Evolutionary conservation across 1,284 basidiomycete species (phyloP).

Genomic region (Gymnopus androsaceus): DNA sequence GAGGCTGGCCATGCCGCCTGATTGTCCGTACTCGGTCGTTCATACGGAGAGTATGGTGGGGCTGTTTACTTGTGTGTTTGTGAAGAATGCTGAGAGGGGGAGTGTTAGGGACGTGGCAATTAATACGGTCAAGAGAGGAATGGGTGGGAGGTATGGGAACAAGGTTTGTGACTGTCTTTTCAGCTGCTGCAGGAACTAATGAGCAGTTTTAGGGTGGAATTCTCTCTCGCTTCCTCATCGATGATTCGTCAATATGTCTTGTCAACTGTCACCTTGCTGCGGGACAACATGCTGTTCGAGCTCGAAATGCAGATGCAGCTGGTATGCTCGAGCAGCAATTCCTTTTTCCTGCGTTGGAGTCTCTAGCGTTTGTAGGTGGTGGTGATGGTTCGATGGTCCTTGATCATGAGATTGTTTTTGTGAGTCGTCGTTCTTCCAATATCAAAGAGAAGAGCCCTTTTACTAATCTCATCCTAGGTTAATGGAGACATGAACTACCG

Average conservation of each 20-base stretch:
- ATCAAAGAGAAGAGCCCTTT: neutral
- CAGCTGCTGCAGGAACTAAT: neutral
- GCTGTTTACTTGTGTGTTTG: slow-evolving; percentile 86
- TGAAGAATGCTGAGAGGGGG: slow-evolving; percentile 64
- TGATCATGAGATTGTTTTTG: slow-evolving; percentile 93
- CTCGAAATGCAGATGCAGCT: slow-evolving; percentile 85
- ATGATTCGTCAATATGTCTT: slow-evolving; percentile 91
- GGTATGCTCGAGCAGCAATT: slow-evolving; percentile 83
- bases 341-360: slow-evolving; percentile 60
- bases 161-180: slow-evolving; percentile 60
- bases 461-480: slow-evolving; percentile 41
- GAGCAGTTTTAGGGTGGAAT: slow-evolving; percentile 78
- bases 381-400: slow-evolving; percentile 94
- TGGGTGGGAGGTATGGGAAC: slow-evolving; percentile 93
- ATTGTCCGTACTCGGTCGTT: slow-evolving; percentile 74
- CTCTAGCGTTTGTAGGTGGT: slow-evolving; percentile 80
- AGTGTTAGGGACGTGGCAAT: slow-evolving; percentile 73
- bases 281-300: slow-evolving; percentile 81
- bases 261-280: slow-evolving; percentile 97
- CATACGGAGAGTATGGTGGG: slow-evolving; percentile 91
- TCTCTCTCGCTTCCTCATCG: slow-evolving; percentile 84
- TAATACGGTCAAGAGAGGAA: slow-evolving; percentile 86
- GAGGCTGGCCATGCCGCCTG: slow-evolving; percentile 64
- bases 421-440: slow-evolving; percentile 45
- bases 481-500: slow-evolving; percentile 92